A percentile compares a stretch with the other conserved stretches of the same genome.
phyloP scores from a whole-genome alignment of 352 stramenopile genomes.

The Phytophthora gonapodyides region DNA sequence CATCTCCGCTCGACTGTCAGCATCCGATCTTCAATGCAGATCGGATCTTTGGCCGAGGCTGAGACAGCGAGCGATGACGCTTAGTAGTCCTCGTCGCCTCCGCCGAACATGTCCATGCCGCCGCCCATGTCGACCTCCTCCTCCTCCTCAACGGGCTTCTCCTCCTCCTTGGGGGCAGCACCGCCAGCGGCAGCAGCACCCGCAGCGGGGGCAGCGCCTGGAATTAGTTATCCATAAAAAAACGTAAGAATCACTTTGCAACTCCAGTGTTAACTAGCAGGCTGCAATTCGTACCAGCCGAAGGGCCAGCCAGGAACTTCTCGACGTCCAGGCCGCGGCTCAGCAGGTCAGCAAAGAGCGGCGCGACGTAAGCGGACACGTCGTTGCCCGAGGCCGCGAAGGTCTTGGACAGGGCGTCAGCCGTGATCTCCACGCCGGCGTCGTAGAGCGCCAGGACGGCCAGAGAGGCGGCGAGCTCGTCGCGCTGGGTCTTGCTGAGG shows the following conservation, averaged over 20 bases:
- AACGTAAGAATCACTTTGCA: constrained; percentile 1
- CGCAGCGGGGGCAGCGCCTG: constrained; percentile 64
- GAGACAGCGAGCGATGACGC: constrained; percentile 11
- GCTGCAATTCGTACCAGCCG: constrained; percentile 61
- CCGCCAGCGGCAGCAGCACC: constrained; percentile 51
- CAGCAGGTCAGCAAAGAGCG: constrained; percentile 86
- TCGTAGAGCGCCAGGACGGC: constrained; percentile 83
- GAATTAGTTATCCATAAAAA: neutral
- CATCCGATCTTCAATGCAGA: neutral
- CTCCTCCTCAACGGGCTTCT: constrained; percentile 79
- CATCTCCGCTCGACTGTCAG: neutral
- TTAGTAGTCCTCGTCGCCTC: constrained; percentile 83
- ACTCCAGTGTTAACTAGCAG: neutral
- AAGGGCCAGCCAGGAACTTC: constrained; percentile 89
- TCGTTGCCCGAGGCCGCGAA: constrained; percentile 81
- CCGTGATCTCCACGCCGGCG: constrained; percentile 72
- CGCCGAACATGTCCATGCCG: constrained; percentile 90
- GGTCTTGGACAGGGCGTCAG: constrained; percentile 76
- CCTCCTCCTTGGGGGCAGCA: constrained; percentile 55
- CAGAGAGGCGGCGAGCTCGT: constrained; percentile 86
- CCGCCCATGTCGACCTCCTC: constrained; percentile 86
- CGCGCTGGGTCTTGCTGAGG: constrained; percentile 80
- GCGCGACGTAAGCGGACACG: constrained; percentile 76
- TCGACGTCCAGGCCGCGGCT: constrained; percentile 81
- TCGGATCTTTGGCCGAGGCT: neutral